Conservation (phyloP, 2,329 filamentous ascomycete genomes). For the Cladosporium sp. region DNA sequence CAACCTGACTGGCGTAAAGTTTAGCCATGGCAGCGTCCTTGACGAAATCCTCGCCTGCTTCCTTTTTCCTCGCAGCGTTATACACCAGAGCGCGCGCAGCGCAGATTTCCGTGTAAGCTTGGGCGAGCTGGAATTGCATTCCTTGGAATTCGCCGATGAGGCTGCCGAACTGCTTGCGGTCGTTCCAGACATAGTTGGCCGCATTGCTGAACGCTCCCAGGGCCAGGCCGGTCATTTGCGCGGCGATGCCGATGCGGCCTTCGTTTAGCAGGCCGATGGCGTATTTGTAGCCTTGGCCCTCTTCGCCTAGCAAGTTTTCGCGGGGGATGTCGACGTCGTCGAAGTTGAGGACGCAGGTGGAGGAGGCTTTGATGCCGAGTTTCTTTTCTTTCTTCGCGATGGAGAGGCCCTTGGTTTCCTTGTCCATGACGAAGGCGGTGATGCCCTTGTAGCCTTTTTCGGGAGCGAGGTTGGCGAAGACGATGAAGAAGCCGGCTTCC, state of each 20-base stretch:
- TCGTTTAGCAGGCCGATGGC: constrained; percentile 93
- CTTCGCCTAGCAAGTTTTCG: constrained; percentile 80
- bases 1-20: constrained; percentile 88
- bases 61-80: constrained; percentile 97
- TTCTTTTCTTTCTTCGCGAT: constrained; percentile 99
- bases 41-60: constrained; percentile 92
- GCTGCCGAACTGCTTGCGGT: constrained; percentile 92
- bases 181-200: constrained; percentile 92
- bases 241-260: constrained; percentile 93
- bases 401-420: constrained; percentile 79
- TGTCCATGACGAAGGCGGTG: constrained; percentile 91
- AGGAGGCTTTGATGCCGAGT: constrained; percentile 90
- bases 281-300: constrained; percentile 95
- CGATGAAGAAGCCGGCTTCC: constrained; percentile 92
- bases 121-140: constrained; percentile 98
- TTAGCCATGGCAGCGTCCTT: constrained; percentile 97
- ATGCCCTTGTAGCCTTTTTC: constrained; percentile 95
- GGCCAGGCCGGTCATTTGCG: constrained; percentile 96
- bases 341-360: constrained; percentile 95
- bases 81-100: constrained; percentile 89
- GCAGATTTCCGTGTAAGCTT: constrained; percentile 88
- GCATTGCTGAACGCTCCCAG: constrained; percentile 95
- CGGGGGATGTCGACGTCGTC: constrained; percentile 90
- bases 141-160: constrained; percentile 95
- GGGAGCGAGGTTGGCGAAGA: constrained; percentile 92